Base-by-base conservation (phyloP, 148 eudicot genomes). In the Rhododendron kiyosumense region DNA sequence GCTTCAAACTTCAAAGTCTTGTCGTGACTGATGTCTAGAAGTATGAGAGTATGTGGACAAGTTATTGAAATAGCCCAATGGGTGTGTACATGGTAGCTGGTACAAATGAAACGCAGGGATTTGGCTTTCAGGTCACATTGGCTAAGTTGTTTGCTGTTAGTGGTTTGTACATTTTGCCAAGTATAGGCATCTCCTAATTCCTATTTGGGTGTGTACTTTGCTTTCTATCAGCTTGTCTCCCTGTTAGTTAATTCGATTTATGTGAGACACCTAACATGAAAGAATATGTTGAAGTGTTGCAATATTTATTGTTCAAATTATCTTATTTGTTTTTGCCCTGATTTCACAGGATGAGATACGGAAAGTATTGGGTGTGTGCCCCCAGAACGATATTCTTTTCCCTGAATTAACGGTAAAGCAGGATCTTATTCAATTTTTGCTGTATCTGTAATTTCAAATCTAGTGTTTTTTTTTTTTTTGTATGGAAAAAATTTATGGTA, bases 301-400 rank as follows among this genome's bases (percentile, higher is more conserved):
- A 65, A 65, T 65, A 65, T 26, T 26, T 65, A 26, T 9, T n/a
- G 30, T 65, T 65, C 0, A 22, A 69, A 69, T 69, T 30, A 28
- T 69, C 12, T 15, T 14, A 30, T 63, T 57, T 1, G 28, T 63
- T 79, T n/a, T 46, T 48, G 32, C 13, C 12, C 45, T 24, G 18
- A 78, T 85, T 34, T 54, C 61, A 67, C 93, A 96, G 99, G 93
- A 89, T 88, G 96, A 91, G 59, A 94, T 97, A 89, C 94, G 98
- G 49, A 96, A 94, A 88, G 95, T 89, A 85, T 94, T 97, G 93
- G 99, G 99, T 63, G 99, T 97, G 28, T 97, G 99, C 88, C 98
- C 99, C 74, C 99, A 97, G 77, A 91, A 90, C 90, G 99, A 95
- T 90, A 95, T 95, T 89, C 98, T 97, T 81, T 97, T 97, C 83